A percentile compares a stretch with the other conserved stretches of the same genome.
These are phyloP conservation scores for Lophium mytilinum DNA, from an alignment of 495 filamentous ascomycete genomes.

Conservation along the genomic window DNA sequence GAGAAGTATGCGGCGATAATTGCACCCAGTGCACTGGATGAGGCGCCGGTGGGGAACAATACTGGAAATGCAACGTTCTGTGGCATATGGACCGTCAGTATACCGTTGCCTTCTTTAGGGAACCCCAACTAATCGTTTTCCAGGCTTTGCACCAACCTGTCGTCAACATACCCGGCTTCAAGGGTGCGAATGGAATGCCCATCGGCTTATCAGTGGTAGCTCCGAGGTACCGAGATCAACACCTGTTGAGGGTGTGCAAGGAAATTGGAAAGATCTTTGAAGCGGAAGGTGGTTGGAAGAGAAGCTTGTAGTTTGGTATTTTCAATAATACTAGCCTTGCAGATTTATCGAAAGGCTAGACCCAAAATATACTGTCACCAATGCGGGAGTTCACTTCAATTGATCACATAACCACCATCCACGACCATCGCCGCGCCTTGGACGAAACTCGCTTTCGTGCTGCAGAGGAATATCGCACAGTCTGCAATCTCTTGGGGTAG, in stretches of 20 bases:
- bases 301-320: slow-evolving; percentile 1
- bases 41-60: slow-evolving; percentile 40
- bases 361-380: too few species aligned
- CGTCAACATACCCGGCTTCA: slow-evolving; percentile 44
- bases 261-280: slow-evolving; percentile 38
- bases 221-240: slow-evolving; percentile 39
- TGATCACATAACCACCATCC: slow-evolving; percentile 25
- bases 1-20: slow-evolving; percentile 41
- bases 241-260: slow-evolving; percentile 37
- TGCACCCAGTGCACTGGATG: slow-evolving; percentile 43
- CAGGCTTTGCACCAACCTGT: slow-evolving; percentile 38
- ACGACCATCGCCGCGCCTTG: slow-evolving; percentile 23
- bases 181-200: slow-evolving; percentile 41
- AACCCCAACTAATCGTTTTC: too few species aligned
- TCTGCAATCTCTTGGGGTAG: slow-evolving; percentile 36
- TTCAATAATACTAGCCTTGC: too few species aligned
- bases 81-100: slow-evolving; percentile 19
- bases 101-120: too few species aligned
- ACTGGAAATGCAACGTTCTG: slow-evolving; percentile 42
- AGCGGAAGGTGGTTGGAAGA: slow-evolving; percentile 37
- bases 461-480: slow-evolving; percentile 30
- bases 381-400: slow-evolving; percentile 1
- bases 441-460: slow-evolving; percentile 38
- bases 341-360: too few species aligned
- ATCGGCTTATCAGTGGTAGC: slow-evolving; percentile 42